A percentile compares a stretch with the other conserved stretches of the same genome.
phyloP scores from a whole-genome alignment of 2,329 filamentous ascomycete genomes.

The Ophiosphaerella narmari region DNA sequence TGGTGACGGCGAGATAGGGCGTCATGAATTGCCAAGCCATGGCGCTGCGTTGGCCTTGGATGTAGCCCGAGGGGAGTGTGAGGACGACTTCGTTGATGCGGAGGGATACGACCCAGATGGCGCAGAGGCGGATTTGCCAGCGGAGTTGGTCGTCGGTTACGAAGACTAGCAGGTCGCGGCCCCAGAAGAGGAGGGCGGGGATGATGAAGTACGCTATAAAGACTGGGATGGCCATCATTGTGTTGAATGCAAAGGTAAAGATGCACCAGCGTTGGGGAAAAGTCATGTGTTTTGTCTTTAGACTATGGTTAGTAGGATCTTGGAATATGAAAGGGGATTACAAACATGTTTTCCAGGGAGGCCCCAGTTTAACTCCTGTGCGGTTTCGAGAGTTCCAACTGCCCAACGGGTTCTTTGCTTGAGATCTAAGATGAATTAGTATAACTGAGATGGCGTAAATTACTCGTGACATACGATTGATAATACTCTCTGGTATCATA shows the following conservation, averaged over 20 bases:
- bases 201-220: conserved; percentile 9
- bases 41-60: conserved; percentile 7
- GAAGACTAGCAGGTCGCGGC: conserved; percentile 5
- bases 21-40: conserved; percentile 10
- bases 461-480: conserved; percentile 2
- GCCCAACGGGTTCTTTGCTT: conserved; percentile 6
- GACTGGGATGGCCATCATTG: conserved; percentile 6
- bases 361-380: conserved; percentile 4
- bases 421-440: not conserved
- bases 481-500: conserved; percentile 6
- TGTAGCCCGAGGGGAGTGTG: conserved; percentile 4
- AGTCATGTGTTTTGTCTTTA: conserved; percentile 7
- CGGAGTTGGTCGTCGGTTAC: conserved; percentile 2
- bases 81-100: conserved; percentile 8
- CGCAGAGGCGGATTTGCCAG: conserved; percentile 6
- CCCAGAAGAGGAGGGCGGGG: conserved; percentile 7
- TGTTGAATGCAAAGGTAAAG: conserved; percentile 8
- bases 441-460: not conserved
- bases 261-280: conserved; percentile 7
- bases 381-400: conserved; percentile 5
- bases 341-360: conserved; percentile 4
- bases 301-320: not conserved
- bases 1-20: conserved; percentile 7
- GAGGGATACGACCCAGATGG: conserved; percentile 5
- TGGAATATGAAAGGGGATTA: not conserved